Evolutionary conservation across 1,284 basidiomycete genomes (phyloP).

Genomic region (Clitocybe nebularis): DNA sequence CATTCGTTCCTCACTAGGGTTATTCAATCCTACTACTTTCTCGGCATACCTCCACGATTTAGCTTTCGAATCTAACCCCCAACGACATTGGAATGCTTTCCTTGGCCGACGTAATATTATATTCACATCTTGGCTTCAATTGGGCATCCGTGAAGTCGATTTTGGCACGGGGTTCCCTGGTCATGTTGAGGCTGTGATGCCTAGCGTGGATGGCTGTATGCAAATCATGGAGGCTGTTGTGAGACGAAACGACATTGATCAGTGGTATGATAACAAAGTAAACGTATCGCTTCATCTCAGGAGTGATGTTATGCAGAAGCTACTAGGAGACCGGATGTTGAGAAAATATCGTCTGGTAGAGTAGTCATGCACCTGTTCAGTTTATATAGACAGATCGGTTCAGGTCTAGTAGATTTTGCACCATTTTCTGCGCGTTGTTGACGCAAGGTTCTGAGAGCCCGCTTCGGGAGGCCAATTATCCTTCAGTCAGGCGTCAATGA

Average conservation of each 20-base stretch:
- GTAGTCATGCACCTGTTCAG: too few species aligned
- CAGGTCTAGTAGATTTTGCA: too few species aligned
- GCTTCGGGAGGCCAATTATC: too few species aligned
- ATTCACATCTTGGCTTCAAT: conserved; percentile 37
- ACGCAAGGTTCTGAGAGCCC: too few species aligned
- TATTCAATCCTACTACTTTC: conserved; percentile 24
- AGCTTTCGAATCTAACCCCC: conserved; percentile 28
- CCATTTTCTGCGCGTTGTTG: too few species aligned
- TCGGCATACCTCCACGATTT: conserved; percentile 35
- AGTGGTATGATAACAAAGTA: conserved; percentile 13
- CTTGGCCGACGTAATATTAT: conserved; percentile 33
- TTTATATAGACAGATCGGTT: too few species aligned
- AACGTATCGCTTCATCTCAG: conserved; percentile 14
- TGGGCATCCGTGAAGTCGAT: conserved; percentile 33
- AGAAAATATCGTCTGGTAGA: too few species aligned
- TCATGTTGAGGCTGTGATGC: conserved; percentile 33
- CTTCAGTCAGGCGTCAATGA: too few species aligned
- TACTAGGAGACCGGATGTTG: conserved; percentile 25
- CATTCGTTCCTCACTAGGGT: conserved; percentile 27
- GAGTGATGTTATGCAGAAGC: conserved; percentile 25
- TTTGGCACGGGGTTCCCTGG: conserved; percentile 29
- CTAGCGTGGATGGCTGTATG: conserved; percentile 33
- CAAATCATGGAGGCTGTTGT: conserved; percentile 33
- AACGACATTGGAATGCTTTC: conserved; percentile 37
- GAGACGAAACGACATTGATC: conserved; percentile 2